Evolutionary conservation across 257 asterid species (phyloP).

Genomic region (Misopates orontium): DNA sequence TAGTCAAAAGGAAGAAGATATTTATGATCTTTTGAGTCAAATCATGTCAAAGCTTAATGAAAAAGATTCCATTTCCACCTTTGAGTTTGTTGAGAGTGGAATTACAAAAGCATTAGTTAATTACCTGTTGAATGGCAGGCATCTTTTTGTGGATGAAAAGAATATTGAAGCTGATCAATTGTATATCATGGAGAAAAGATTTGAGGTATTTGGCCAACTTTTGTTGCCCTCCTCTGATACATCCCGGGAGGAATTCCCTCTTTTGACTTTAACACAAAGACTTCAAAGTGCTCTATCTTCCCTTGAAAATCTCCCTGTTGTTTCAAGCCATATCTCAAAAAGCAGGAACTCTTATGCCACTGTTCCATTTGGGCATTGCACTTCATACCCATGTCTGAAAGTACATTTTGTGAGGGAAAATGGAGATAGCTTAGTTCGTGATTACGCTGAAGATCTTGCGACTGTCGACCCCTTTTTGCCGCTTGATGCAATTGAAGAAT

Average conservation of each 20-base stretch:
- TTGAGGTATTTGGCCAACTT: slow-evolving; percentile 68
- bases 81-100: slow-evolving; percentile 98
- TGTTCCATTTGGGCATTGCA: slow-evolving; percentile 71
- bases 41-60: slow-evolving; percentile 70
- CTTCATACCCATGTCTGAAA: slow-evolving; percentile 72
- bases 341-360: slow-evolving; percentile 67
- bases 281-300: slow-evolving; percentile 80
- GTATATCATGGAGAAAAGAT: slow-evolving; percentile 53
- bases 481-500: slow-evolving; percentile 62
- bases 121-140: slow-evolving; percentile 58
- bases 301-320: slow-evolving; percentile 78
- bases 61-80: slow-evolving; percentile 73
- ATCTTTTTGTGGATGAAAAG: slow-evolving; percentile 38
- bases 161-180: slow-evolving; percentile 26
- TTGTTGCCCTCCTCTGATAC: slow-evolving; percentile 47
- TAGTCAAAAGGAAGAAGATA: slow-evolving; percentile 55
- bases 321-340: slow-evolving; percentile 48
- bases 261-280: slow-evolving; percentile 48
- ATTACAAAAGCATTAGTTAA: slow-evolving; percentile 63
- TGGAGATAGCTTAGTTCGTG: slow-evolving; percentile 51
- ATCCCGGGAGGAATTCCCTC: slow-evolving; percentile 41
- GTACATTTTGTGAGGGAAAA: slow-evolving; percentile 73
- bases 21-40: slow-evolving; percentile 50
- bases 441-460: slow-evolving; percentile 55
- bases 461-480: slow-evolving; percentile 84